Evolutionary conservation across 352 stramenopile species (phyloP), one percentile per base, ranked within the genome.

Genomic region (Elongisporangium undulatum): DNA sequence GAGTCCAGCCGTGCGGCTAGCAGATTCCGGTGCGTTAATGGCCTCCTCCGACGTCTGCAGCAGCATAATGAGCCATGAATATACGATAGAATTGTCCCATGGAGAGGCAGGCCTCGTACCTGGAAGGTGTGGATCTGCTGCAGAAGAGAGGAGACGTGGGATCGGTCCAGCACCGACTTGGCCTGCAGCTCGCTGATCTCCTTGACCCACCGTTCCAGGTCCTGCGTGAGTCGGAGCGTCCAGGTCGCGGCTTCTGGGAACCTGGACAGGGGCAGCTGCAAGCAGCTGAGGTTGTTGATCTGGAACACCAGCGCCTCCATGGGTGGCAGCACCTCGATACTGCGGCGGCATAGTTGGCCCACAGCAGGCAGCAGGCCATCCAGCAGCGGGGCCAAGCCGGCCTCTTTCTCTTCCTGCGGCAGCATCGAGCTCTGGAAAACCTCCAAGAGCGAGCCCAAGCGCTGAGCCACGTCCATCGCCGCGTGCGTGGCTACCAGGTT

Each of bases 281-380:
- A 12, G 41, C 81, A 89, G 55, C 74, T 87, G n/a, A 90, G 64
- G 56, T 90, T 89, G 63, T 92, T 90, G 56, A 89, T 67, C 5
- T 72, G 72, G 56, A 92, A 89, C 22, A 92, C 73, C 41, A 88
- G 63, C 15, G 77, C 75, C 26, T 92, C 81, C 13, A 74, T 62
- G 0, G 71, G 49, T 22, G 81, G 72, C 7, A 85, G 51, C 2
- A 53, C 53, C 12, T 63, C 54, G 22, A 86, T 67, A 22, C 67
- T 79, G 21, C 76, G 71, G 16, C 75, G 66, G 58, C 73, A 89
- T 73, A 87, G 79, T 29, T 71, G 69, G 45, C 74, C 62, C 2
- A 90, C 23, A 3, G 82, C 77, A 2, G 76, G 58, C n/a, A 87
- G 45, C 1, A 90, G 34, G 0, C 61, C 62, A 16, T 90, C 74